These are phyloP conservation scores for Taiozyma sp. DNA, from an alignment of 1,139 yeast species.

Conservation along the genomic window DNA sequence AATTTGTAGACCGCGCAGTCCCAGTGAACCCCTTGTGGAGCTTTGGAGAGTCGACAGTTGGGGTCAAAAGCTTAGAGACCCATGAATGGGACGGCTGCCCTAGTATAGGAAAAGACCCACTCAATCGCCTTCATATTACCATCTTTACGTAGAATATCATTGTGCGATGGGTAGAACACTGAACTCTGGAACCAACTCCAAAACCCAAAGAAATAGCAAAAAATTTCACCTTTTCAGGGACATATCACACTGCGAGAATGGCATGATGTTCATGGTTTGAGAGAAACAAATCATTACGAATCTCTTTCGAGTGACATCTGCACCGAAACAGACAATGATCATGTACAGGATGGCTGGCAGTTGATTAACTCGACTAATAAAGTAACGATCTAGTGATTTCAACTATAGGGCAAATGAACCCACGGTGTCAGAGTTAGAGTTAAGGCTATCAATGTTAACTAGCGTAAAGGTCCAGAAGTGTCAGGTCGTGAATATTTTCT, in stretches of 20 bases:
- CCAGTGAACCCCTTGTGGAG: conserved; percentile 43
- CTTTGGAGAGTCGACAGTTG: conserved; percentile 50
- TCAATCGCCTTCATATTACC: too few relatives aligned
- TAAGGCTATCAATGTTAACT: conserved; percentile 34
- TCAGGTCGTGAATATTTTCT: conserved; percentile 42
- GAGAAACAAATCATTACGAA: conserved; percentile 37
- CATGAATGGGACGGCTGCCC: conserved; percentile 32
- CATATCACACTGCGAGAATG: conserved; percentile 42
- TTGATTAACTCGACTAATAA: conserved; percentile 29
- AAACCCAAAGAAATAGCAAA: conserved; percentile 31
- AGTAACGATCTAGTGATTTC: conserved; percentile 26
- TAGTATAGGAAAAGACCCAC: conserved; percentile 31
- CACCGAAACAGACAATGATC: conserved; percentile 26
- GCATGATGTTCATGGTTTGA: conserved; percentile 30
- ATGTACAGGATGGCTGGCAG: conserved; percentile 29
- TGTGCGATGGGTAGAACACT: conserved; percentile 31
- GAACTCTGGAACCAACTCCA: conserved; percentile 32
- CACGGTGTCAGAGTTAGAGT: conserved; percentile 30
- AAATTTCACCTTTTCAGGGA: conserved; percentile 28
- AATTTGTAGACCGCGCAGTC: too few relatives aligned
- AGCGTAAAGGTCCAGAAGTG: conserved; percentile 28
- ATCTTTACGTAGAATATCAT: conserved; percentile 31
- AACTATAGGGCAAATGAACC: conserved; percentile 33
- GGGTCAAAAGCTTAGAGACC: conserved; percentile 43
- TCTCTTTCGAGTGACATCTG: conserved; percentile 26